A percentile compares a stretch with the other conserved stretches of the same genome.
phyloP scores from a whole-genome alignment of 2,329 filamentous ascomycete species.

The Cercospora brassicicola region DNA sequence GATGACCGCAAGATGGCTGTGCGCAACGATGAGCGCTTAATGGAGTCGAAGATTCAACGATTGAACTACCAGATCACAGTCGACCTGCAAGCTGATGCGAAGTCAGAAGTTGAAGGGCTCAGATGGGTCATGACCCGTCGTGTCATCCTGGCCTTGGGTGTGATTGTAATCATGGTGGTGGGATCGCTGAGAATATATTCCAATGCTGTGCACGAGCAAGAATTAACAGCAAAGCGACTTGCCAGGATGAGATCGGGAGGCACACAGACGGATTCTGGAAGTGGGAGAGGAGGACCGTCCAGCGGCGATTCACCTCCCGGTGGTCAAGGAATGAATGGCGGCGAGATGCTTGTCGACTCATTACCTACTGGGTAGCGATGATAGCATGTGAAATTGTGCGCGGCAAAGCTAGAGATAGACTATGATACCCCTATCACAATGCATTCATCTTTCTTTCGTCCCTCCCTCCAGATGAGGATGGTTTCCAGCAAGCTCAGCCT shows the following conservation, averaged over 20 bases:
- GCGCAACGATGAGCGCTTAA: conserved; percentile 78
- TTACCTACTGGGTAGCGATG: conserved; percentile 27
- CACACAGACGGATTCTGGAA: conserved; percentile 31
- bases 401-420: background rate
- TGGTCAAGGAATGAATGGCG: conserved; percentile 20
- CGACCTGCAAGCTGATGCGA: conserved; percentile 81
- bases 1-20: conserved; percentile 94
- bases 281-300: conserved; percentile 8
- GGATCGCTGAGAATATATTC: conserved; percentile 44
- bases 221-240: conserved; percentile 43
- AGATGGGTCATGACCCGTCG: conserved; percentile 76
- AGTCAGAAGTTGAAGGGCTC: conserved; percentile 86
- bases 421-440: conserved; percentile 7
- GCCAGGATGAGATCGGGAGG: conserved; percentile 32
- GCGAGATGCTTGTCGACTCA: conserved; percentile 37
- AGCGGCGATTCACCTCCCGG: conserved; percentile 11
- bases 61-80: conserved; percentile 96
- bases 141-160: conserved; percentile 60
- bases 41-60: conserved; percentile 84
- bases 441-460: background rate
- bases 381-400: background rate
- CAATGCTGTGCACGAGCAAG: conserved; percentile 43
- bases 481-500: too few species aligned
- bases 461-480: background rate
- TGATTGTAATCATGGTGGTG: conserved; percentile 49